Percentiles rank a stretch among this genome's conserved stretches.
Evolutionary conservation across 2,329 filamentous ascomycete species (phyloP).

Genomic region (Clarireedia hainanense): DNA sequence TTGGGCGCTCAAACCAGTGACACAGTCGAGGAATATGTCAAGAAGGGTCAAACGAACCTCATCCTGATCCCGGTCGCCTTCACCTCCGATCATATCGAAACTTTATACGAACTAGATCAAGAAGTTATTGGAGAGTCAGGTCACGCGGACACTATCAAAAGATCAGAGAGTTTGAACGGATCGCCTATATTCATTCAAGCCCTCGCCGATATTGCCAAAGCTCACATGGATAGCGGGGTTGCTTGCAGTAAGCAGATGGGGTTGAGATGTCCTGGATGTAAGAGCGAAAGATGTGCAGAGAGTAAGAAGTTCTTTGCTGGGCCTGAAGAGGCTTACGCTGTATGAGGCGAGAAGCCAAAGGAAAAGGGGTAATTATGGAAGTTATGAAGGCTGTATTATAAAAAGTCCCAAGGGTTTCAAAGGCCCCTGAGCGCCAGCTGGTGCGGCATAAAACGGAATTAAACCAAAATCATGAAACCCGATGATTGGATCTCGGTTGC

Average conservation of each 20-base stretch:
- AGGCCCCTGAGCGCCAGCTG: no score
- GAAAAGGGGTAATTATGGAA: neutral
- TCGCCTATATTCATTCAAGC: slow-evolving; percentile 85
- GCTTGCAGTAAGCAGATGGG: slow-evolving; percentile 77
- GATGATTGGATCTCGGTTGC: neutral
- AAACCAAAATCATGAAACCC: neutral
- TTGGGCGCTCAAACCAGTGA: slow-evolving; percentile 86
- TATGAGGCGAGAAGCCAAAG: slow-evolving; percentile 5
- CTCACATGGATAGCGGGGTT: slow-evolving; percentile 63
- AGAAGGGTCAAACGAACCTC: slow-evolving; percentile 85
- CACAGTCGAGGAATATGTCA: slow-evolving; percentile 81
- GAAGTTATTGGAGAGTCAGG: slow-evolving; percentile 89
- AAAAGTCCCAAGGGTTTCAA: neutral
- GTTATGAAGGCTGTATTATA: neutral
- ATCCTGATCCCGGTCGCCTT: slow-evolving; percentile 93
- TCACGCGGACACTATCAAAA: slow-evolving; percentile 71
- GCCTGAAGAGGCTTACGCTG: slow-evolving; percentile 13
- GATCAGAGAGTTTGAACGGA: slow-evolving; percentile 87
- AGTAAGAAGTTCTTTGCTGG: slow-evolving; percentile 57
- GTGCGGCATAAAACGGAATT: neutral
- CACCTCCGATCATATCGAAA: slow-evolving; percentile 98
- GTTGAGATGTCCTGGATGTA: slow-evolving; percentile 87
- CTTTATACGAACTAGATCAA: slow-evolving; percentile 84
- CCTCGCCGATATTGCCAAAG: slow-evolving; percentile 77
- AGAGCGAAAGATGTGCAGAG: slow-evolving; percentile 77